These are phyloP conservation scores for Aureobasidium namibiae DNA, from an alignment of 2,329 filamentous ascomycete genomes.

Conservation along the genomic window DNA sequence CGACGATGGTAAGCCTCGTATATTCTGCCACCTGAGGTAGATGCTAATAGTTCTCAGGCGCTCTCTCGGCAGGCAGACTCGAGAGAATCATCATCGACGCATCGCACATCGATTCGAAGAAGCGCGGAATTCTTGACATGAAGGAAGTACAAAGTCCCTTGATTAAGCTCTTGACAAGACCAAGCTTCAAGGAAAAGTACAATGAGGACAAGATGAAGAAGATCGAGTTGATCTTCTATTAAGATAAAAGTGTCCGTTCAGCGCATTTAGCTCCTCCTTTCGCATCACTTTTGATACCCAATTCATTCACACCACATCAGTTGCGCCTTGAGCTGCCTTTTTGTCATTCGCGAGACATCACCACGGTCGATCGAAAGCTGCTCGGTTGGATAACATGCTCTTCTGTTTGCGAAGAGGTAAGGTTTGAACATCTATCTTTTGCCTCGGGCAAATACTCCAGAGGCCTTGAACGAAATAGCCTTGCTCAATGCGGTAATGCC, in stretches of 20 bases:
- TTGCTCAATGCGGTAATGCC: neutral
- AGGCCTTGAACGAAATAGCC: neutral
- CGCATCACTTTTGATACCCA: neutral
- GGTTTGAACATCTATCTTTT: neutral
- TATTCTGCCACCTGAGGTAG: conserved; percentile 5
- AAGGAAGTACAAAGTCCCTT: conserved; percentile 81
- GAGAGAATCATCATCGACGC: conserved; percentile 81
- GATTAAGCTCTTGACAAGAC: conserved; percentile 61
- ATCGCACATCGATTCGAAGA: conserved; percentile 90
- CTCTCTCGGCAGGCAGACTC: conserved; percentile 61
- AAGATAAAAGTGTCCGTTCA: conserved; percentile 16
- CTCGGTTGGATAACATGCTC: neutral
- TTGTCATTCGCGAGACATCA: neutral
- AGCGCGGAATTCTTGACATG: conserved; percentile 90
- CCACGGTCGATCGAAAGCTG: neutral
- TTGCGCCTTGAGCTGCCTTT: neutral
- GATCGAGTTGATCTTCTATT: conserved; percentile 57
- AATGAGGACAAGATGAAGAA: conserved; percentile 41
- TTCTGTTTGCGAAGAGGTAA: neutral
- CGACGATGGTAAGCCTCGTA: conserved; percentile 57
- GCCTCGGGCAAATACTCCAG: neutral
- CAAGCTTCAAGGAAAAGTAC: conserved; percentile 65
- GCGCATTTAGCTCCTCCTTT: neutral
- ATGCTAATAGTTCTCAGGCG: conserved; percentile 40
- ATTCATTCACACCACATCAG: neutral